phyloP scores from a whole-genome alignment of 2,329 filamentous ascomycete genomes.

The Fusarium guadeloupense region DNA sequence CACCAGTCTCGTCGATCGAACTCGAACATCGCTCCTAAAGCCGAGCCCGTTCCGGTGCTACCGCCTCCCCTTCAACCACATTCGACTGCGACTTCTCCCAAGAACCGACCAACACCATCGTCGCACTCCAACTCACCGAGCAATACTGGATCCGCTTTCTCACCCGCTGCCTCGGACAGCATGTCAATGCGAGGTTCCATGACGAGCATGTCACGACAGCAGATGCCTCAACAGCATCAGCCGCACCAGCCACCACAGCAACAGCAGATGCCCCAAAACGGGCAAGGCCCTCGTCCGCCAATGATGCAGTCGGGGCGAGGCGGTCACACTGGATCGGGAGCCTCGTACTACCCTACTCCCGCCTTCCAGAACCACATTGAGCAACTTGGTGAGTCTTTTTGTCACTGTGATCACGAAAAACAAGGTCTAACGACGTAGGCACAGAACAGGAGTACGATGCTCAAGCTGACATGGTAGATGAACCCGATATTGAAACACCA shows the following conservation, averaged over 20 bases:
- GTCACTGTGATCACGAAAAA: conserved; percentile 56
- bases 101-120: conserved; percentile 82
- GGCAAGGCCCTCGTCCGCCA: conserved; percentile 43
- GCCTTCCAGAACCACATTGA: conserved; percentile 92
- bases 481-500: conserved; percentile 76
- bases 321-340: conserved; percentile 52
- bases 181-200: conserved; percentile 56
- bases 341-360: conserved; percentile 80
- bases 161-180: conserved; percentile 58
- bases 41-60: conserved; percentile 63
- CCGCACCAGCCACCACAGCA: conserved; percentile 35
- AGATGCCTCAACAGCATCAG: conserved; percentile 46
- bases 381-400: conserved; percentile 83
- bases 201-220: conserved; percentile 45
- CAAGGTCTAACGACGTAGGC: conserved; percentile 71
- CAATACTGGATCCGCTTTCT: conserved; percentile 57
- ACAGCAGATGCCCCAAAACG: conserved; percentile 39
- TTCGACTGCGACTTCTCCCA: conserved; percentile 70
- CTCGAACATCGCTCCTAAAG: conserved; percentile 79
- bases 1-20: conserved; percentile 77
- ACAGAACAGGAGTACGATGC: conserved; percentile 98
- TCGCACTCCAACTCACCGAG: conserved; percentile 74
- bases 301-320: conserved; percentile 51
- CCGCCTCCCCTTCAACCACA: conserved; percentile 58
- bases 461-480: conserved; percentile 87